Percentiles rank a stretch among this genome's conserved stretches.
phyloP scores from a whole-genome alignment of 306 rosid genomes.

The Biancaea sappan region DNA sequence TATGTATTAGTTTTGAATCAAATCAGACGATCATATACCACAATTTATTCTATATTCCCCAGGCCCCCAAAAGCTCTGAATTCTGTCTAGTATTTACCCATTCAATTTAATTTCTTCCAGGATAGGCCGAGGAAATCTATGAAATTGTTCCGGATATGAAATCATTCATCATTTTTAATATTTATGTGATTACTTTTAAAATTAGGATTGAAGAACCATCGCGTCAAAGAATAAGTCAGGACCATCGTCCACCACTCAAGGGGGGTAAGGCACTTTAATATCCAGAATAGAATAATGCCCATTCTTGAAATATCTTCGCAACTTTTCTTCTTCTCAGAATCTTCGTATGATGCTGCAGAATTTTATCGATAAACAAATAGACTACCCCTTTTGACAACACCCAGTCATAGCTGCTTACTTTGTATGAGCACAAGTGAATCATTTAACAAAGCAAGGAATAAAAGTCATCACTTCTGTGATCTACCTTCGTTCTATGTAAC shows the following conservation, averaged over 20 bases:
- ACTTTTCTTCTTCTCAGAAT: constrained; percentile 21
- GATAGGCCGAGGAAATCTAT: no score
- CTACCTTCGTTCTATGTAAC: constrained; percentile 4
- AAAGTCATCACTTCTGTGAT: constrained; percentile 23
- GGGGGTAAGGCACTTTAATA: constrained; percentile 21
- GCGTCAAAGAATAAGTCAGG: constrained; percentile 16
- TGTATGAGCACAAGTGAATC: not conserved
- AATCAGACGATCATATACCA: no score
- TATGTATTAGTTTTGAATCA: no score
- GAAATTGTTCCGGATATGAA: no score
- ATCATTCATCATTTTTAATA: no score
- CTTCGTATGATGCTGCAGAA: constrained; percentile 27
- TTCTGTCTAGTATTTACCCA: no score
- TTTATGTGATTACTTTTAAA: no score
- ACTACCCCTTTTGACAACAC: constrained; percentile 5
- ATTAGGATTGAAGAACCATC: no score
- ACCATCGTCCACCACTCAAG: constrained; percentile 35
- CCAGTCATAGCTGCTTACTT: constrained; percentile 16
- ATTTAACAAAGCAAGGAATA: not conserved
- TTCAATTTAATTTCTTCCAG: no score
- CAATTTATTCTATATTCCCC: no score
- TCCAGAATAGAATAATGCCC: constrained; percentile 30
- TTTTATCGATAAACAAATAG: not conserved
- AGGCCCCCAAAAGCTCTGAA: no score
- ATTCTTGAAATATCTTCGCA: constrained; percentile 11